Conservation (phyloP, 2,329 filamentous ascomycete species). For the Pestalotiopsis sp. region DNA sequence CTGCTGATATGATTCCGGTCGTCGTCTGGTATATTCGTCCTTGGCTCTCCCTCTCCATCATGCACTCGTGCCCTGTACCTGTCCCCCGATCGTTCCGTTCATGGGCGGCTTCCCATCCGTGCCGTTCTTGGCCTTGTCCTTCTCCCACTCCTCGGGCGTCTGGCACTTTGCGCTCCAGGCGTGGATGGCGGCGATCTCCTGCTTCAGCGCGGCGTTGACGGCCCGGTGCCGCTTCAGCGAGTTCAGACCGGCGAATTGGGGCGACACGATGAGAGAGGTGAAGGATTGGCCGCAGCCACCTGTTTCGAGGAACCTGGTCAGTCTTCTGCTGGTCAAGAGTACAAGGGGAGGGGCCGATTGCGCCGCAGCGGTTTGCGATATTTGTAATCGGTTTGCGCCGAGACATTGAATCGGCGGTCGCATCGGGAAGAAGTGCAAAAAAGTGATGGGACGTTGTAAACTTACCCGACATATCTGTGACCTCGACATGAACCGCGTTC, state of each 20-base stretch:
- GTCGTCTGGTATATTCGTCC: not conserved
- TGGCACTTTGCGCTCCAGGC: constrained; percentile 95
- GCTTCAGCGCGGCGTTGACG: constrained; percentile 81
- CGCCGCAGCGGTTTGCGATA: not conserved
- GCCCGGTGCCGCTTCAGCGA: constrained; percentile 84
- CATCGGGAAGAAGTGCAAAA: constrained; percentile 1
- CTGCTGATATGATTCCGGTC: not conserved
- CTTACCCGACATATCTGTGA: constrained; percentile 90
- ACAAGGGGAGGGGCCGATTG: not conserved
- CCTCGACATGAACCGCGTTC: constrained; percentile 77
- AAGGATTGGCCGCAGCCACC: constrained; percentile 66
- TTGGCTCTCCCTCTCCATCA: not conserved
- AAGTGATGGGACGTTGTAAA: constrained; percentile 16
- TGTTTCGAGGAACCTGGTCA: constrained; percentile 26
- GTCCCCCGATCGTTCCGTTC: constrained; percentile 46
- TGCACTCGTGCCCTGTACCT: constrained; percentile 34
- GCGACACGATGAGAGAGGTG: constrained; percentile 62
- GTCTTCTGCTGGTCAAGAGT: not conserved
- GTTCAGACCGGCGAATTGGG: constrained; percentile 70
- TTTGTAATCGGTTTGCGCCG: not conserved
- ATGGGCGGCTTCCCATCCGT: constrained; percentile 36
- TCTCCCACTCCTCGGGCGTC: constrained; percentile 87
- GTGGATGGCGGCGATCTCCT: constrained; percentile 88
- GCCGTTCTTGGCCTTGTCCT: constrained; percentile 46
- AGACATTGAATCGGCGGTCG: not conserved